Percentiles rank a stretch among this genome's conserved stretches.
Evolutionary conservation across 192 early-diverging fungal species (phyloP).

Genomic region (Coemansia furcata): DNA sequence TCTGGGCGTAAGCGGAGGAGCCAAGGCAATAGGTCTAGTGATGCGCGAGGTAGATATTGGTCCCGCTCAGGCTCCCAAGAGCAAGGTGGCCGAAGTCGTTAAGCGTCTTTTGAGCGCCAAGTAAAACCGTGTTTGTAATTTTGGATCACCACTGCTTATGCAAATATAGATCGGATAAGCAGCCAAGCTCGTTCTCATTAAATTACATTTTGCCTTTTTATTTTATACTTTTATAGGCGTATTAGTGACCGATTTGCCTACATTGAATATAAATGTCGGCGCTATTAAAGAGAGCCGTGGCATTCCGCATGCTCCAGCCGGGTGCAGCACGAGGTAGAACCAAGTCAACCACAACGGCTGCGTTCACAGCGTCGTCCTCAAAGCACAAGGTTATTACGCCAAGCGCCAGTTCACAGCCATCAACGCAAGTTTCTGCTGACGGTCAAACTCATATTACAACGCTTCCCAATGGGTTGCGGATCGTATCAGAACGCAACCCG

Average conservation of each 20-base stretch:
- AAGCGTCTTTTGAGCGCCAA: slow-evolving; percentile 62
- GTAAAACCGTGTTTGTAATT: not conserved
- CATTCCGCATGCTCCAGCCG: not conserved
- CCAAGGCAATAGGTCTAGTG: slow-evolving; percentile 81
- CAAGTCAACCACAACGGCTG: slow-evolving; percentile 25
- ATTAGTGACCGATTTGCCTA: not conserved
- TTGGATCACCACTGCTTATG: not conserved
- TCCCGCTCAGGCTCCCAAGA: slow-evolving; percentile 70
- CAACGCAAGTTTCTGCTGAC: slow-evolving; percentile 22
- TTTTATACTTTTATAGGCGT: no score
- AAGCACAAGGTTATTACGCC: slow-evolving; percentile 13
- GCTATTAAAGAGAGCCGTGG: not conserved
- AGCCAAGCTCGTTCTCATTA: not conserved
- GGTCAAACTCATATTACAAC: slow-evolving; percentile 64
- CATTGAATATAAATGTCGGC: slow-evolving; percentile 2
- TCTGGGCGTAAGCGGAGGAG: slow-evolving; percentile 26
- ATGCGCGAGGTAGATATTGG: slow-evolving; percentile 80
- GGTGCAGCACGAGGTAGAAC: slow-evolving; percentile 1
- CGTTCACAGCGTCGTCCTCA: not conserved
- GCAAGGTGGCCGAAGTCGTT: slow-evolving; percentile 69
- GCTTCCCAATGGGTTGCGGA: slow-evolving; percentile 85
- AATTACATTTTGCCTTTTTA: not conserved
- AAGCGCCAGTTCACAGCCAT: not conserved
- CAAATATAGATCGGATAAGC: not conserved
- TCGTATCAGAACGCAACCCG: slow-evolving; percentile 75